Conservation (phyloP, 139 green algal genomes). For the Parachlorella kessleri region DNA sequence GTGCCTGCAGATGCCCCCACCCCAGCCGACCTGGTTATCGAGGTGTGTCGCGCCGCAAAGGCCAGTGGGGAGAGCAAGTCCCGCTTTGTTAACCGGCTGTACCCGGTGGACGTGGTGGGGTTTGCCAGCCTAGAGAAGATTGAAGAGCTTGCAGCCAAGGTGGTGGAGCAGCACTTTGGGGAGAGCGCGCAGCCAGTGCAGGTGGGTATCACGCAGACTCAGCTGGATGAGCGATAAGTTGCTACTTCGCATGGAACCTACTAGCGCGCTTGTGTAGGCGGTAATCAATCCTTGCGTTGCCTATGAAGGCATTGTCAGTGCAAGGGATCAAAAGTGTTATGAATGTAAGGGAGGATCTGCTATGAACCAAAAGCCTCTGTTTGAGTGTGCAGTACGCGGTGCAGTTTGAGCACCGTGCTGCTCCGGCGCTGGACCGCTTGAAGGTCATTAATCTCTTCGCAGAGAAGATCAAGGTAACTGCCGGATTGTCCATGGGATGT, state of each 20-base stretch:
- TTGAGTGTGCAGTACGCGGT: slow-evolving; percentile 47
- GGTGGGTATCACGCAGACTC: no score
- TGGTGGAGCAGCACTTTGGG: slow-evolving; percentile 40
- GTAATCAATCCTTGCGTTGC: no score
- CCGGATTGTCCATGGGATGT: no score
- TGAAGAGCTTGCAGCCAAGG: slow-evolving; percentile 19
- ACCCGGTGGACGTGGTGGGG: slow-evolving; percentile 47
- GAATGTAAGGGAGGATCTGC: no score
- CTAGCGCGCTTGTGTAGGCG: no score
- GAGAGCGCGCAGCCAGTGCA: not conserved
- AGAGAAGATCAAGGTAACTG: slow-evolving; percentile 10
- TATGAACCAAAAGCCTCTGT: no score
- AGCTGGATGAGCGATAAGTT: no score
- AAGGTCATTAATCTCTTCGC: slow-evolving; percentile 55
- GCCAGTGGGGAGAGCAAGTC: slow-evolving; percentile 27
- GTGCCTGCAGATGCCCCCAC: not conserved
- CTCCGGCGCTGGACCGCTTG: slow-evolving; percentile 48
- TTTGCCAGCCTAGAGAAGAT: slow-evolving; percentile 49
- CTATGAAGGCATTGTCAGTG: no score
- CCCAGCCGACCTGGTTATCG: slow-evolving; percentile 32
- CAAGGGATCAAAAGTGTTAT: no score
- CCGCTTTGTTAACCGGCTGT: slow-evolving; percentile 51
- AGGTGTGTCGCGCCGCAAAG: slow-evolving; percentile 6
- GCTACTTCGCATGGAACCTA: no score
- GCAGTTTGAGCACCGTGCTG: slow-evolving; percentile 46